Evolutionary conservation across 768 basidiomycete genomes (phyloP).

Genomic region (Hericium coralloides): DNA sequence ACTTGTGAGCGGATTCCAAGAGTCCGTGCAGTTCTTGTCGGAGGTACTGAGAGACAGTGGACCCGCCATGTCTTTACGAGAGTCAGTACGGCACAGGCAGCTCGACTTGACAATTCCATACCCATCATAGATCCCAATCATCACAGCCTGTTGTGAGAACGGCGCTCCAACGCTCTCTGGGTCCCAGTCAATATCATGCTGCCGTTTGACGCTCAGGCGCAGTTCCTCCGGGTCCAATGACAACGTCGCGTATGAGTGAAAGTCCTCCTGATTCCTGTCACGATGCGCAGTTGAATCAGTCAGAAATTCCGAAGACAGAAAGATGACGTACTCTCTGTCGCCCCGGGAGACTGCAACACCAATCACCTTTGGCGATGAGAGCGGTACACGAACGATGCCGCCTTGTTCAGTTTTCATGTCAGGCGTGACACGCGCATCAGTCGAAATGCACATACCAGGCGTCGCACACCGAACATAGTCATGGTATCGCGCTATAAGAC

Average conservation of each 20-base stretch:
- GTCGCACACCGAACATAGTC: slow-evolving; percentile 55
- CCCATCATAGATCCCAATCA: slow-evolving; percentile 92
- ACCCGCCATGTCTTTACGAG: slow-evolving; percentile 75
- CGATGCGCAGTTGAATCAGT: slow-evolving; percentile 2
- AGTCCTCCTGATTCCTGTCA: slow-evolving; percentile 83
- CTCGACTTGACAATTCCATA: slow-evolving; percentile 23
- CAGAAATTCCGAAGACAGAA: slow-evolving; percentile 2
- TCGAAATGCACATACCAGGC: slow-evolving; percentile 25
- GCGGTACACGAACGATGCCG: slow-evolving; percentile 57
- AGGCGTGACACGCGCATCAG: slow-evolving; percentile 4
- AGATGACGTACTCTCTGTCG: slow-evolving; percentile 47
- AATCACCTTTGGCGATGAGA: slow-evolving; percentile 70
- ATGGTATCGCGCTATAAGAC: slow-evolving; percentile 38
- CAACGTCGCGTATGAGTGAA: slow-evolving; percentile 66
- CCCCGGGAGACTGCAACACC: slow-evolving; percentile 72
- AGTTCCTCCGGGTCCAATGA: slow-evolving; percentile 73
- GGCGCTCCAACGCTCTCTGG: slow-evolving; percentile 42
- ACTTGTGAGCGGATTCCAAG: slow-evolving; percentile 70
- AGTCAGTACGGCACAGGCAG: slow-evolving; percentile 1
- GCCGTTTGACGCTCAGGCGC: slow-evolving; percentile 49
- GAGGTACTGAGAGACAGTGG: slow-evolving; percentile 80
- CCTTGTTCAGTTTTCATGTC: slow-evolving; percentile 25
- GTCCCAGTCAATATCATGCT: slow-evolving; percentile 65
- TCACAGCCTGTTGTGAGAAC: slow-evolving; percentile 68
- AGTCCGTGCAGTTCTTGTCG: slow-evolving; percentile 79